Conservation (phyloP, 163 green algal genomes). For the Scenedesmus sp. region DNA sequence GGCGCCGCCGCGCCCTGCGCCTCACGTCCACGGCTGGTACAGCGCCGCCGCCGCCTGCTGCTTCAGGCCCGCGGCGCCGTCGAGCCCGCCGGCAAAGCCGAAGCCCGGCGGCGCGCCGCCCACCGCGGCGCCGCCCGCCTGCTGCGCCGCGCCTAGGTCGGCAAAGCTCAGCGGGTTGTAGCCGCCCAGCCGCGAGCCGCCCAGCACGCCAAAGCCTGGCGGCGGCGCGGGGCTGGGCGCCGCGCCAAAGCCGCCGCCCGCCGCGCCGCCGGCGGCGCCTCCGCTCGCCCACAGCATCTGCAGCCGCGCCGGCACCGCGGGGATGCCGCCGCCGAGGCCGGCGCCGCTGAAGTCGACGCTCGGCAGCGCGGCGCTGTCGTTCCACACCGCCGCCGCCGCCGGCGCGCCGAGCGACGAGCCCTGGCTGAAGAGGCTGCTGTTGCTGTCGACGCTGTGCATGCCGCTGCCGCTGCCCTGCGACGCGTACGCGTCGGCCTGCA, state of each 20-base stretch:
- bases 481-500: conserved; percentile 6
- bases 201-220: background rate
- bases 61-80: no score
- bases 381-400: conserved; percentile 23
- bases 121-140: no score
- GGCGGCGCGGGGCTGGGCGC: background rate
- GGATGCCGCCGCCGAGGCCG: background rate
- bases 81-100: no score
- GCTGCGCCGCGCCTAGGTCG: no score
- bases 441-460: conserved; percentile 45
- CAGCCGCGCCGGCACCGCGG: conserved; percentile 23
- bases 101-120: no score
- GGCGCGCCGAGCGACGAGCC: conserved; percentile 16
- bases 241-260: background rate
- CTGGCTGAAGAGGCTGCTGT: conserved; percentile 44
- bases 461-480: conserved; percentile 32
- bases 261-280: background rate
- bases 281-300: conserved; percentile 44
- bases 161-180: no score
- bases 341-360: conserved; percentile 36
- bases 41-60: no score
- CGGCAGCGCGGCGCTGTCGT: conserved; percentile 32
- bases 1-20: no score
- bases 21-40: no score
- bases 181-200: background rate